Base-by-base conservation (phyloP, 192 early-diverging fungal species). In the Umbelopsis vinacea region DNA sequence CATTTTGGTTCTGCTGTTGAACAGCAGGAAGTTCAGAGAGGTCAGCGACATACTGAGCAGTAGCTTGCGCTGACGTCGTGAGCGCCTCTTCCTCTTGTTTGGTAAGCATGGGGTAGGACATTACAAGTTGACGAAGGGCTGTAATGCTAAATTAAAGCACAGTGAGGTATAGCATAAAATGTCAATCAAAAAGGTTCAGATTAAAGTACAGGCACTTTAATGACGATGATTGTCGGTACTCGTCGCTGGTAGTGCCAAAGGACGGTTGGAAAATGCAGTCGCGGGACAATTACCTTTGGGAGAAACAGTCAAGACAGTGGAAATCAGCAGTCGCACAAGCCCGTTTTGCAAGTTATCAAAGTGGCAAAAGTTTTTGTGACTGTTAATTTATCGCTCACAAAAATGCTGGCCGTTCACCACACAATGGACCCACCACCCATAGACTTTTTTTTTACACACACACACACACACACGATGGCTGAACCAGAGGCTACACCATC, bases 281-380 rank as follows among this genome's bases (percentile, higher is more conserved):
- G 57, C 57, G 57, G 57, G 26, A 43, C 10, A 63, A 12, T 63
- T 63, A 37, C 57, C 33, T 63, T 35, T 29, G 33, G 40, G 40
- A 43, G 40, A 43, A 43, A 43, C 40, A 60, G 57, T 19, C 29
- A 37, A 63, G 57, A 29, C 57, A 63, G 26, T n/a, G 48, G 33
- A 63, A 63, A 63, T 26, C 57, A 63, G 57, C 57, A 63, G 57
- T 63, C 57, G 57, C 57, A 63, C 57, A 63, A 35, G 48, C 48
- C 33, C 57, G 33, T 63, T 38, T 17, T 43, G 6, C 8, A 37
- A 35, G 29, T 37, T 63, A 35, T 15, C 17, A 43, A 7, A 43
- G 57, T 63, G 57, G 57, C 57, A 63, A 63, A 63, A 63, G 33
- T 63, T 63, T 63, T 63, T 63, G 57, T 63, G 57, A 63, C 57